Evolutionary conservation across 441 rosid species (phyloP).

Genomic region (Viola pubescens): DNA sequence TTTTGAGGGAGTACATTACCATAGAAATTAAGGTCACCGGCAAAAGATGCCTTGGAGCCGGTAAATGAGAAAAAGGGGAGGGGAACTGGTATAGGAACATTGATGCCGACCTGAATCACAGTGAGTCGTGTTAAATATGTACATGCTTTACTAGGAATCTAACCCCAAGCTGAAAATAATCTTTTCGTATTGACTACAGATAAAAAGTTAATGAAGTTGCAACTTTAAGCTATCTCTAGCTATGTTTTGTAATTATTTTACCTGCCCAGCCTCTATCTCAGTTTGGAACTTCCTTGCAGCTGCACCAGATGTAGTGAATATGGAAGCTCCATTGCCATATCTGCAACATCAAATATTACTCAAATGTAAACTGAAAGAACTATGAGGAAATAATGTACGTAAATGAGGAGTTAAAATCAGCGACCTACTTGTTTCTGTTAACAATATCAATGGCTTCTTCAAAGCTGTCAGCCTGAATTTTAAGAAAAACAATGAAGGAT

Average conservation of each 20-base stretch:
- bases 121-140: slow-evolving; percentile 2
- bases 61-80: slow-evolving; percentile 88
- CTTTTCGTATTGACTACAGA: not conserved
- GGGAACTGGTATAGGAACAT: slow-evolving; percentile 92
- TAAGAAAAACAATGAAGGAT: slow-evolving; percentile 2
- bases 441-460: slow-evolving; percentile 78
- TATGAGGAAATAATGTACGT: slow-evolving; percentile 3
- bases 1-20: slow-evolving; percentile 36
- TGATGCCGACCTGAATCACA: slow-evolving; percentile 67
- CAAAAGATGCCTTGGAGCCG: slow-evolving; percentile 82
- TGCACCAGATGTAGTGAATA: slow-evolving; percentile 75
- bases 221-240: slow-evolving; percentile 2
- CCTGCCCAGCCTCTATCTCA: slow-evolving; percentile 93
- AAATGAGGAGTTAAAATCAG: not conserved
- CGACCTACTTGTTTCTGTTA: slow-evolving; percentile 65
- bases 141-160: slow-evolving; percentile 1
- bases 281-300: slow-evolving; percentile 89
- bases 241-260: slow-evolving; percentile 7
- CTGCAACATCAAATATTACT: slow-evolving; percentile 27
- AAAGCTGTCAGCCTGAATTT: slow-evolving; percentile 63
- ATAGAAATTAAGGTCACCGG: slow-evolving; percentile 83
- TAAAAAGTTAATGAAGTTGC: not conserved
- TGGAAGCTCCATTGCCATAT: slow-evolving; percentile 83
- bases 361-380: not conserved
- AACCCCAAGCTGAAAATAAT: not conserved